Evolutionary conservation across 2,329 filamentous ascomycete species (phyloP).

Genomic region (Monascus ruber): DNA sequence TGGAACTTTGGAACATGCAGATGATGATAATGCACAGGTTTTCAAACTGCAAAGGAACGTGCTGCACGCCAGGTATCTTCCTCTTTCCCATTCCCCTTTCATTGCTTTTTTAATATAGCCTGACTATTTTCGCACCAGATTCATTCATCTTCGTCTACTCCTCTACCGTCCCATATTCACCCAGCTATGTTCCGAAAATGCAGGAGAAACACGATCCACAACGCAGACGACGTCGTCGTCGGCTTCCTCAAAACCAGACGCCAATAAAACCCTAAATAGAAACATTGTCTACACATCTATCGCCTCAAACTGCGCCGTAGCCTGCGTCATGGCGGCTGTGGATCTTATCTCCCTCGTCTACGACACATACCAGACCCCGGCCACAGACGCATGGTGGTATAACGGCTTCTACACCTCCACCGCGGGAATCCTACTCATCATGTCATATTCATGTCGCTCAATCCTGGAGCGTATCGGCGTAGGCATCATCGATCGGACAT

Average conservation of each 20-base stretch:
- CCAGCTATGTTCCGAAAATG: slow-evolving; percentile 18
- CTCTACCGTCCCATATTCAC: slow-evolving; percentile 26
- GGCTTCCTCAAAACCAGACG: background rate
- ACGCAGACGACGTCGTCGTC: background rate
- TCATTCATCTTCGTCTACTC: slow-evolving; percentile 21
- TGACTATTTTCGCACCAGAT: slow-evolving; percentile 9
- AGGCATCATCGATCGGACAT: slow-evolving; percentile 9
- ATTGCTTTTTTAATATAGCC: no score
- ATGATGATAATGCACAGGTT: slow-evolving; percentile 1
- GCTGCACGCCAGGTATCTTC: slow-evolving; percentile 15
- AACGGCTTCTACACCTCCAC: slow-evolving; percentile 27
- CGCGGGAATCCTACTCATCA: slow-evolving; percentile 20
- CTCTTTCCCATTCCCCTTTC: background rate
- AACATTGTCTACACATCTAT: slow-evolving; percentile 14
- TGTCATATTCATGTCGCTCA: slow-evolving; percentile 15
- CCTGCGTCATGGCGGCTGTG: slow-evolving; percentile 20
- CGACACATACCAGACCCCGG: slow-evolving; percentile 14
- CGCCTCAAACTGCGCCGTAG: slow-evolving; percentile 17
- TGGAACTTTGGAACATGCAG: background rate
- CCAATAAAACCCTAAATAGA: no score
- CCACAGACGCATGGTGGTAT: slow-evolving; percentile 28
- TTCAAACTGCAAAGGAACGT: slow-evolving; percentile 19
- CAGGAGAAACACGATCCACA: background rate
- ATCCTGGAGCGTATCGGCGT: slow-evolving; percentile 11
- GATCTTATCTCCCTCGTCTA: slow-evolving; percentile 20